Percentiles rank a stretch among this genome's conserved stretches.
Evolutionary conservation across 306 rosid species (phyloP).

Genomic region (barrel medic (Medicago truncatula)): MtrunA17r5.0-ANR NC_053046.1:822001-822500

Average conservation of each 20-base stretch:
- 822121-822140: slow-evolving; percentile 70
- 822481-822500: slow-evolving; percentile 77
- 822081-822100: slow-evolving; percentile 61
- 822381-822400: slow-evolving; percentile 75
- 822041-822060: slow-evolving; percentile 57
- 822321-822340: slow-evolving; percentile 93
- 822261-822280: slow-evolving; percentile 47
- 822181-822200: slow-evolving; percentile 64
- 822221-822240: slow-evolving; percentile 88
- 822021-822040: slow-evolving; percentile 74
- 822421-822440: slow-evolving; percentile 69
- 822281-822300: slow-evolving; percentile 65
- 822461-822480: slow-evolving; percentile 80
- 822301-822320: slow-evolving; percentile 84
- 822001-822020: slow-evolving; percentile 81
- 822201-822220: slow-evolving; percentile 68
- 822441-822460: slow-evolving; percentile 68
- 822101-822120: slow-evolving; percentile 70
- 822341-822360: slow-evolving; percentile 73
- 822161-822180: slow-evolving; percentile 75
- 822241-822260: slow-evolving; percentile 61
- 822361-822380: slow-evolving; percentile 88
- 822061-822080: slow-evolving; percentile 68
- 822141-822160: slow-evolving; percentile 67
- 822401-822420: slow-evolving; percentile 85